phyloP scores from a whole-genome alignment of 768 basidiomycete species.

The Rhodotorula toruloides region DNA sequence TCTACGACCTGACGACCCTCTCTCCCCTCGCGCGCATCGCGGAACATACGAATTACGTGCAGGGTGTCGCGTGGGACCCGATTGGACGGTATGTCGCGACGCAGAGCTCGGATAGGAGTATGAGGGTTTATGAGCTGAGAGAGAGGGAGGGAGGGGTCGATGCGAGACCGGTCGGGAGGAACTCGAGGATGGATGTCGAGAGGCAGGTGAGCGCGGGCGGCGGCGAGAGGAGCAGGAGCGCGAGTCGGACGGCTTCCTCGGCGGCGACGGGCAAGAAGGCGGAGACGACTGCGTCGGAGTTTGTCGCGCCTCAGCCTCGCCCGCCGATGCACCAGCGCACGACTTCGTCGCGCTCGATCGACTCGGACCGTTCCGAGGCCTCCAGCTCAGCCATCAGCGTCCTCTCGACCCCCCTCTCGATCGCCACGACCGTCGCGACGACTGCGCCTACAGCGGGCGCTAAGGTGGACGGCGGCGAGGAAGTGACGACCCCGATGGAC shows the following conservation, averaged over 20 bases:
- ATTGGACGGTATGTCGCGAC: slow-evolving; percentile 95
- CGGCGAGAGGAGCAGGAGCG: neutral
- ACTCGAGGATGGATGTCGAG: slow-evolving; percentile 63
- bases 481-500: slow-evolving; percentile 31
- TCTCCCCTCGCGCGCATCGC: slow-evolving; percentile 77
- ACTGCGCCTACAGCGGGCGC: neutral
- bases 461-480: neutral
- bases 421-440: neutral
- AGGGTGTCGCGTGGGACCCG: slow-evolving; percentile 99
- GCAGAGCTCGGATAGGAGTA: slow-evolving; percentile 84
- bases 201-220: neutral
- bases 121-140: slow-evolving; percentile 85
- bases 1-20: slow-evolving; percentile 74
- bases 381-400: too few relatives aligned
- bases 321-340: slow-evolving; percentile 21
- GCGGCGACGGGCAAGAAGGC: too few relatives aligned
- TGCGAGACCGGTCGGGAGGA: slow-evolving; percentile 77
- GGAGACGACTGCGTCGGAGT: too few relatives aligned
- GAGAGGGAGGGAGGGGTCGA: slow-evolving; percentile 38
- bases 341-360: slow-evolving; percentile 16
- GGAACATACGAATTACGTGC: slow-evolving; percentile 93
- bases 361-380: slow-evolving; percentile 31
- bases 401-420: slow-evolving; percentile 9
- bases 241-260: neutral
- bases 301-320: too few relatives aligned